Conservation (phyloP, 1,139 yeast species). For the Pichia sp. region DNA sequence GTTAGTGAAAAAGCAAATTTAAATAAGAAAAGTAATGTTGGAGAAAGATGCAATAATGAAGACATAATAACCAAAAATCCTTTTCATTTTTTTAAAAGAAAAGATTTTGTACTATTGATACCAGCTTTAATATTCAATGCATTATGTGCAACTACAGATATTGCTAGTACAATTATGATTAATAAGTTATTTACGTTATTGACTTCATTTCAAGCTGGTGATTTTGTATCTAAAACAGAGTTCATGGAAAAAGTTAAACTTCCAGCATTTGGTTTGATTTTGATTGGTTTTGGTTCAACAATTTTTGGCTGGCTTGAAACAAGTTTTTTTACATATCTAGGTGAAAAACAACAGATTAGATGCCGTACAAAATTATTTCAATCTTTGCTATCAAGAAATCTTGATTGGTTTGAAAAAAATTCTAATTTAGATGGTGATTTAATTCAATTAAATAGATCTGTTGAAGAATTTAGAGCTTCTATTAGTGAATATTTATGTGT, state of each 20-base stretch:
- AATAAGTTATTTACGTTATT: slow-evolving; percentile 59
- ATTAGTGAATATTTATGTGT: slow-evolving; percentile 63
- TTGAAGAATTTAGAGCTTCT: slow-evolving; percentile 72
- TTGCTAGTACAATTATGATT: slow-evolving; percentile 57
- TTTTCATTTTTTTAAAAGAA: slow-evolving; percentile 16
- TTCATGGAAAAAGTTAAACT: slow-evolving; percentile 42
- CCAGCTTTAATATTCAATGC: slow-evolving; percentile 18
- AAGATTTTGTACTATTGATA: slow-evolving; percentile 17
- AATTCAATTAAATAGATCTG: slow-evolving; percentile 62
- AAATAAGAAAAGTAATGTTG: background rate
- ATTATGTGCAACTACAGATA: slow-evolving; percentile 37
- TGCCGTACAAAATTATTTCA: slow-evolving; percentile 43
- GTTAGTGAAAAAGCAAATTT: too few species aligned
- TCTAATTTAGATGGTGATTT: slow-evolving; percentile 56
- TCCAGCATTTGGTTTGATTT: slow-evolving; percentile 49
- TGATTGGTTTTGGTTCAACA: slow-evolving; percentile 50
- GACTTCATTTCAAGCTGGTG: slow-evolving; percentile 33
- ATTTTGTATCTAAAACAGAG: slow-evolving; percentile 24
- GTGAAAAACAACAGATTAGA: slow-evolving; percentile 62
- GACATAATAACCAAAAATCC: slow-evolving; percentile 14
- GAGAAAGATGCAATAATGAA: background rate
- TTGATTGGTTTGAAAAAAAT: slow-evolving; percentile 57
- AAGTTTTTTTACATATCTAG: slow-evolving; percentile 59
- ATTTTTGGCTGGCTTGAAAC: slow-evolving; percentile 52
- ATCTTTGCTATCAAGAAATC: slow-evolving; percentile 34